Base-by-base conservation (phyloP, 345 rosid species). In the Melaleuca alternifolia region DNA sequence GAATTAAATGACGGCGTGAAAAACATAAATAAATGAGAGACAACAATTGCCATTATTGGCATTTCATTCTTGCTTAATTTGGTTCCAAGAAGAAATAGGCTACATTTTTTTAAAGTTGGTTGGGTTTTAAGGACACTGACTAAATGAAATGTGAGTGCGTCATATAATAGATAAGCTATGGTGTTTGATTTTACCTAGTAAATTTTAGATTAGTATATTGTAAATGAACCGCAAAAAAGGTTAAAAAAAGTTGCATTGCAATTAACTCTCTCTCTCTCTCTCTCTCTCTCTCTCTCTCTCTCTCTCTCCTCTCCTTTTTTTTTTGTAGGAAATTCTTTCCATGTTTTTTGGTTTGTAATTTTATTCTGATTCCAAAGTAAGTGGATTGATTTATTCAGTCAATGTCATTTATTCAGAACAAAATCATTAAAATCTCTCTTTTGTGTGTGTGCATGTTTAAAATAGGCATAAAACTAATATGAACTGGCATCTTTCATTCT, bases 1-100 rank as follows among this genome's bases (percentile, higher is more conserved):
- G 4, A n/a, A 59, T 59, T n/a, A n/a, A n/a, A 33, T n/a, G 71
- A 16, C n/a, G 7, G 71, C 33, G 3, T 41, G 41, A 13, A 12
- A 59, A 59, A n/a, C 18, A 53, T 2, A 54, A 4, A 11, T n/a
- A 5, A 5, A 0, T 2, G 0, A 57, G 7, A 57, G 18, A 59
- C 2, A n/a, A n/a, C 18, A n/a, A 59, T n/a, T 6, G 20, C 18
- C n/a, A 59, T 59, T 59, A n/a, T 59, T 18, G 2, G 5, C 18
- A 59, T 59, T 13, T 59, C n/a, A n/a, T n/a, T n/a, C 71, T n/a
- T 59, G 41, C 26, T 71, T 18, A 37, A 18, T 71, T 18, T 71
- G 79, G 44, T 65, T 54, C 46, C 81, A 37, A 37, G 48, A 33
- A 4, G 44, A 71, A 71, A 71, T 18, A 71, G 26, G 48, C 81